Conservation (phyloP, 2,329 filamentous ascomycete species). For the Nemania bipapillata region DNA sequence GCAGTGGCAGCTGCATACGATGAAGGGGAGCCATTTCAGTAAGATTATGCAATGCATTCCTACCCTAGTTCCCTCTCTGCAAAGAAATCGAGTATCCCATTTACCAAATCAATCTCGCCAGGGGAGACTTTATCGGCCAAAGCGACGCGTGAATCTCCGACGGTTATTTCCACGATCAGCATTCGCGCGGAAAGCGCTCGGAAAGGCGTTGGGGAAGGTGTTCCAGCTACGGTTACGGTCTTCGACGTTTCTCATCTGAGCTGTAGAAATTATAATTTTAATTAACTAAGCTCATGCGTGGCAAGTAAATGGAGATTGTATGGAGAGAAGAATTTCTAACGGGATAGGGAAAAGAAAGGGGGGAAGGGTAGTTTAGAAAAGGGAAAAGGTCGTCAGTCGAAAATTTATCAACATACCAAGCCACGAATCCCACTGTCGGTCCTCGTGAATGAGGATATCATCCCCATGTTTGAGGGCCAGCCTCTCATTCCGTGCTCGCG, state of each 20-base stretch:
- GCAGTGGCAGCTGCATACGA: background rate
- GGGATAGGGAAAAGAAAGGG: background rate
- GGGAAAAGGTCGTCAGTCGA: background rate
- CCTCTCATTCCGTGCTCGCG: conserved; percentile 66
- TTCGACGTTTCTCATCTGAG: conserved; percentile 63
- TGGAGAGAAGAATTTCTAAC: background rate
- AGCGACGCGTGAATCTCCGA: conserved; percentile 56
- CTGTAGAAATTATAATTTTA: conserved; percentile 49
- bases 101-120: background rate
- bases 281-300: background rate
- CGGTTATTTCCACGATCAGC: conserved; percentile 51
- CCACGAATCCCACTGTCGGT: conserved; percentile 70
- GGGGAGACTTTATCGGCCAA: conserved; percentile 47
- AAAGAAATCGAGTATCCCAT: background rate
- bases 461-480: conserved; percentile 66
- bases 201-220: conserved; percentile 42
- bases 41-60: conserved; percentile 7
- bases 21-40: background rate
- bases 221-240: conserved; percentile 63
- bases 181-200: conserved; percentile 52
- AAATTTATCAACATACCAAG: conserved; percentile 58
- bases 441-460: conserved; percentile 66
- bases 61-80: background rate
- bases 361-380: background rate
- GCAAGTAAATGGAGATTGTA: background rate